phyloP scores from a whole-genome alignment of 1,284 basidiomycete genomes.

The Leccinum griseonigrum region DNA sequence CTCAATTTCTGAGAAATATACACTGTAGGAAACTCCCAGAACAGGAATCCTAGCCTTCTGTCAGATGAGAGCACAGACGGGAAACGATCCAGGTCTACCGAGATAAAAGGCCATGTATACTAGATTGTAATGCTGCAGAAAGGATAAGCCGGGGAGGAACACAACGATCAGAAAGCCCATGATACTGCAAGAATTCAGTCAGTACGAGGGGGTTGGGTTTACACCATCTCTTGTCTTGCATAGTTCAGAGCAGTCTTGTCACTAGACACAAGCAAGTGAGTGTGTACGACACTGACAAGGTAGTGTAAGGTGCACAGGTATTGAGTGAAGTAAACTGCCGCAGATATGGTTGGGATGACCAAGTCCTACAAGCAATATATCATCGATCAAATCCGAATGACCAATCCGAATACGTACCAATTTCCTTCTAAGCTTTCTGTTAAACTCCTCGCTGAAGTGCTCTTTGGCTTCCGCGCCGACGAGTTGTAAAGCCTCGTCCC shows the following conservation, averaged over 20 bases:
- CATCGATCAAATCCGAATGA: no score
- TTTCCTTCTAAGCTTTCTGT: no score
- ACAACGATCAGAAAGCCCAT: conserved; percentile 61
- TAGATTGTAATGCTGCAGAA: conserved; percentile 52
- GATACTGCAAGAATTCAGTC: conserved; percentile 39
- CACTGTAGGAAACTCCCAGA: conserved; percentile 67
- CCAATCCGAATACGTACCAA: no score
- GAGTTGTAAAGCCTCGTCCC: no score
- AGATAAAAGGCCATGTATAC: conserved; percentile 57
- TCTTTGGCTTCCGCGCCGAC: no score
- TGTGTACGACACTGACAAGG: no score
- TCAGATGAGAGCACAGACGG: background rate
- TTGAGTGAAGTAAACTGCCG: no score
- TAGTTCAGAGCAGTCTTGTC: conserved; percentile 71
- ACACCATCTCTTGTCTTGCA: conserved; percentile 44
- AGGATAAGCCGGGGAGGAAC: conserved; percentile 9
- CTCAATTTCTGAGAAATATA: conserved; percentile 63
- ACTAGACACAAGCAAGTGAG: conserved; percentile 32
- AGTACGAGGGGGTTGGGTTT: background rate
- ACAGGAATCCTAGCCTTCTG: conserved; percentile 45
- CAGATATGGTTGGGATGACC: no score
- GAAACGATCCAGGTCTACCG: conserved; percentile 9
- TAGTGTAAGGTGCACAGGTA: no score
- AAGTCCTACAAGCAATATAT: no score
- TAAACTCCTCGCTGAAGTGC: no score